These are phyloP conservation scores for Sonneratia alba DNA, from an alignment of 345 rosid species.

Conservation along the genomic window DNA sequence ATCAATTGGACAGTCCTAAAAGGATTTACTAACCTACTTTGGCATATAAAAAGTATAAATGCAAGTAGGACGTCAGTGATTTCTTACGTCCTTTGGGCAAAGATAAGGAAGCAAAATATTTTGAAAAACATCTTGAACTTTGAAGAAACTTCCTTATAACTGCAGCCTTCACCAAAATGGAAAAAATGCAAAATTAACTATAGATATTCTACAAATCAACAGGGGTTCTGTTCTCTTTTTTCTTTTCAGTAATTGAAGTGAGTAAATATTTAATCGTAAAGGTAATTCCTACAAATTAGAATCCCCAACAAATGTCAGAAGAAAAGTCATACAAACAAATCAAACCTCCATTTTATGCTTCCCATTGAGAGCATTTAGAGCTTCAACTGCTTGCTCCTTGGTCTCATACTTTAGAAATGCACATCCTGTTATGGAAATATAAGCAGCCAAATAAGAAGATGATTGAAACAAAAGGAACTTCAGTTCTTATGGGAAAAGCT, in stretches of 20 bases:
- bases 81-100: too few species aligned
- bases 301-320: neutral
- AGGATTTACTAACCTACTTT: neutral
- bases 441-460: slow-evolving; percentile 5
- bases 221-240: neutral
- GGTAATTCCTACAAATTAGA: neutral
- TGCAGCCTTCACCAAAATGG: neutral
- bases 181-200: neutral
- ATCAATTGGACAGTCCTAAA: too few species aligned
- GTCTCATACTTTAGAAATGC: slow-evolving; percentile 95
- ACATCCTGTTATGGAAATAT: slow-evolving; percentile 47
- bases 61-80: too few species aligned
- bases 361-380: slow-evolving; percentile 79
- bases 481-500: slow-evolving; percentile 7
- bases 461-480: slow-evolving; percentile 14
- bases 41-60: too few species aligned
- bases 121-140: neutral
- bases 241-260: neutral
- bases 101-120: neutral
- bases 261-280: neutral
- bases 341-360: slow-evolving; percentile 96
- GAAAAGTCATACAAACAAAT: neutral
- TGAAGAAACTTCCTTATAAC: neutral
- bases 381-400: slow-evolving; percentile 87
- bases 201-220: neutral